Conservation (phyloP, 2,329 filamentous ascomycete genomes). For the Fusarium sp. region DNA sequence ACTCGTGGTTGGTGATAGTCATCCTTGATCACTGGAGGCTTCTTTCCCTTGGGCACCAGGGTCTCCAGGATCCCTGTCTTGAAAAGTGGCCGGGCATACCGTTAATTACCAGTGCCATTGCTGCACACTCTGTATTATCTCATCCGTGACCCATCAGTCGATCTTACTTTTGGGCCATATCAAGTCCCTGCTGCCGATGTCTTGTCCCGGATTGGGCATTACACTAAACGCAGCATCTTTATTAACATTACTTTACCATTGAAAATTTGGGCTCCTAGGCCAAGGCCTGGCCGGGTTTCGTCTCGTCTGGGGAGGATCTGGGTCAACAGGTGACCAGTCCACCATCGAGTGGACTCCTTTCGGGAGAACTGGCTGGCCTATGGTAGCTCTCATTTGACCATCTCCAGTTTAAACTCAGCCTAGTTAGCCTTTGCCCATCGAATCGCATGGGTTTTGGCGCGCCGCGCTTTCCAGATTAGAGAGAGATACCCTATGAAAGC, state of each 20-base stretch:
- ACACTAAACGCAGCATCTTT: conserved; percentile 35
- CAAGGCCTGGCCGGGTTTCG: conserved; percentile 36
- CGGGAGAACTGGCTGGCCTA: conserved; percentile 42
- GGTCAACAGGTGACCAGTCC: conserved; percentile 48
- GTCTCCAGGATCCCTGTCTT: conserved; percentile 37
- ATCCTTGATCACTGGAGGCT: conserved; percentile 36
- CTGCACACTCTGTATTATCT: conserved; percentile 43
- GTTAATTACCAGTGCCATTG: conserved; percentile 31
- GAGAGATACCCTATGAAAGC: conserved; percentile 44
- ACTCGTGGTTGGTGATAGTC: conserved; percentile 35
- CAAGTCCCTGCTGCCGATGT: conserved; percentile 27
- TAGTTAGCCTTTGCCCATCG: conserved; percentile 38
- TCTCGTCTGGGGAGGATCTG: conserved; percentile 49
- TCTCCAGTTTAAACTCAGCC: conserved; percentile 38
- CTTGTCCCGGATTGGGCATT: conserved; percentile 30
- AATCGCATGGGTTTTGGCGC: conserved; percentile 45
- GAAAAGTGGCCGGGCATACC: conserved; percentile 45
- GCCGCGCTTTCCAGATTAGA: conserved; percentile 30
- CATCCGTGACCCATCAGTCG: conserved; percentile 47
- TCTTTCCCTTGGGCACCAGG: conserved; percentile 35
- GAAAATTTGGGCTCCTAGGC: conserved; percentile 24
- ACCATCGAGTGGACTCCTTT: conserved; percentile 40
- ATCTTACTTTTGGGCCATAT: conserved; percentile 42
- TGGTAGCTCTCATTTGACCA: conserved; percentile 33
- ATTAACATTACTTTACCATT: conserved; percentile 40